Percentiles rank a stretch among this genome's conserved stretches.
Conservation (phyloP, 441 rosid genomes). For the Isatis lusitanica region DNA sequence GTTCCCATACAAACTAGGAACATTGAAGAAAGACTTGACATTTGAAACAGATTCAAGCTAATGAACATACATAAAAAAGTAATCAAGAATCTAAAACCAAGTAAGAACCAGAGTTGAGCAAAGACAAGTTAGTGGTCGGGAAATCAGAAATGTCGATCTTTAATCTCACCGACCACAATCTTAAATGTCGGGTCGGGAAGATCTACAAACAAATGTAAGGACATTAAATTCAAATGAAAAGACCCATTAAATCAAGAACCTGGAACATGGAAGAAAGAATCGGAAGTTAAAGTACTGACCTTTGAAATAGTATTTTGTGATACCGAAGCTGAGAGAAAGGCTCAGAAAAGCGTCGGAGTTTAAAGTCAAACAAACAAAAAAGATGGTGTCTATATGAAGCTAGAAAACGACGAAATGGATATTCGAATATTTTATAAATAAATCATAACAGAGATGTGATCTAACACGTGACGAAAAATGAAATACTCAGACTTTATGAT, state of each 20-base stretch:
- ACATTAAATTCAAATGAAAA: not conserved
- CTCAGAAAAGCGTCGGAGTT: not conserved
- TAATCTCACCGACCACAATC: slow-evolving; percentile 3
- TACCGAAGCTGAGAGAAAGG: slow-evolving; percentile 20
- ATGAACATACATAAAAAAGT: not conserved
- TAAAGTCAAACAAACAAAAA: slow-evolving; percentile 29
- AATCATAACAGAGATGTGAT: not conserved
- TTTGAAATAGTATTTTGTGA: not conserved
- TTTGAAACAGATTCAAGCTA: not conserved
- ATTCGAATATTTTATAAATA: not conserved
- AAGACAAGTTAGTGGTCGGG: slow-evolving; percentile 1
- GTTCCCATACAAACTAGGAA: not conserved
- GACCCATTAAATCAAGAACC: not conserved
- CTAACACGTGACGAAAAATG: slow-evolving; percentile 17
- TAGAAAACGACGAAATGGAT: slow-evolving; percentile 21
- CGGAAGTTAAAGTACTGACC: slow-evolving; percentile 20
- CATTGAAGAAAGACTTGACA: not conserved
- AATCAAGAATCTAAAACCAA: no score
- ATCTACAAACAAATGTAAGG: not conserved
- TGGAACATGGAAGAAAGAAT: not conserved
- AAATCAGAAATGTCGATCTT: slow-evolving; percentile 10
- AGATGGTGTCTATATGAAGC: not conserved
- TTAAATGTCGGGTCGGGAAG: slow-evolving; percentile 10
- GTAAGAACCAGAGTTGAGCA: not conserved
- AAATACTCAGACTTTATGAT: not conserved